These are phyloP conservation scores for Gliomastix tumulicola DNA, from an alignment of 2,329 filamentous ascomycete genomes.

Conservation along the genomic window DNA sequence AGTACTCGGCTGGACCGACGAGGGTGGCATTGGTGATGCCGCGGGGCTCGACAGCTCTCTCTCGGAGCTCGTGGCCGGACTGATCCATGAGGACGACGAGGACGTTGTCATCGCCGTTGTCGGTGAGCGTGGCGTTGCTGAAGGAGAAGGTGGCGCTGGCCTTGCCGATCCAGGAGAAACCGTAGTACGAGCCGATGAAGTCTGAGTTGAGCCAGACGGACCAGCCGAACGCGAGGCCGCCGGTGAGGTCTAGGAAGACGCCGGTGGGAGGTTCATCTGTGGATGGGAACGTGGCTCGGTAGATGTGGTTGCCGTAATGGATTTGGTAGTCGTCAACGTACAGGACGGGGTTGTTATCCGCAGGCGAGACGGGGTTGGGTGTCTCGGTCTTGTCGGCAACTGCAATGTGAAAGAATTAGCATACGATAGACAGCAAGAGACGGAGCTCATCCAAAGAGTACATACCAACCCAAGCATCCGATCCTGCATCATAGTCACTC, in stretches of 20 bases:
- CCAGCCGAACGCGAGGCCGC: slow-evolving; percentile 49
- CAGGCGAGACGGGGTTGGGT: slow-evolving; percentile 36
- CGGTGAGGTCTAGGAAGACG: slow-evolving; percentile 42
- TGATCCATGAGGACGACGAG: slow-evolving; percentile 53
- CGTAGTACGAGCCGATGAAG: slow-evolving; percentile 48
- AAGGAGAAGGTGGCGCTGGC: slow-evolving; percentile 39
- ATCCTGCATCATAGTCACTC: slow-evolving; percentile 31
- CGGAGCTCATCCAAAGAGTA: no score
- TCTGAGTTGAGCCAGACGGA: slow-evolving; percentile 50
- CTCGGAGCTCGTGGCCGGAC: slow-evolving; percentile 50
- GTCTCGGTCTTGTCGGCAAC: slow-evolving; percentile 42
- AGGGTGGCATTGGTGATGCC: slow-evolving; percentile 47
- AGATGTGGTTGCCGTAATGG: slow-evolving; percentile 46
- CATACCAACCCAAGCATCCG: slow-evolving; percentile 33
- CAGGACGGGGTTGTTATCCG: slow-evolving; percentile 43
- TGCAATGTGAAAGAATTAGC: no score
- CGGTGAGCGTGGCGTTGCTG: slow-evolving; percentile 34
- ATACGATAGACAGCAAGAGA: no score
- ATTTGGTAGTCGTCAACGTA: slow-evolving; percentile 52
- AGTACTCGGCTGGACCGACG: slow-evolving; percentile 23
- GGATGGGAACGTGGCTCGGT: slow-evolving; percentile 41
- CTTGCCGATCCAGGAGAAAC: slow-evolving; percentile 30
- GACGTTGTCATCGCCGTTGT: slow-evolving; percentile 29
- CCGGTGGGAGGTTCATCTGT: slow-evolving; percentile 26
- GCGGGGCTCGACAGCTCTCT: slow-evolving; percentile 36